Percentiles rank a stretch among this genome's conserved stretches.
Evolutionary conservation across 176 grass and related monocot genomes (phyloP).

Genomic region (Alopecurus myosuroides): DNA sequence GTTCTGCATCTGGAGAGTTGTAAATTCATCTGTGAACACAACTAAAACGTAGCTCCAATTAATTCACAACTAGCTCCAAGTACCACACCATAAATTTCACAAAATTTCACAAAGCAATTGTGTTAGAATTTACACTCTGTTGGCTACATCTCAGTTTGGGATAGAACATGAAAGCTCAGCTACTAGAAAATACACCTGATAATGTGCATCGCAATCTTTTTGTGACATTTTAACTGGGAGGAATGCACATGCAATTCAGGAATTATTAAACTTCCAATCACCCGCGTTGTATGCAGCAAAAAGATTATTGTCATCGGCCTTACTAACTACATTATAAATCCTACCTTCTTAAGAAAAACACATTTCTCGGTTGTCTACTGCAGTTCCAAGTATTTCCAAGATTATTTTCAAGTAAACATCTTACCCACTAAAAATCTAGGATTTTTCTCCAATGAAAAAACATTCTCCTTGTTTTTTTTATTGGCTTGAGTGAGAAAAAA

Average conservation of each 20-base stretch:
- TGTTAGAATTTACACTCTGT: neutral
- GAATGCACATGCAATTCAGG: too few relatives aligned
- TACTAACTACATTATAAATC: too few relatives aligned
- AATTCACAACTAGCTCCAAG: too few relatives aligned
- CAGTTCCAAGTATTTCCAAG: neutral
- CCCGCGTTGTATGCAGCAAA: neutral
- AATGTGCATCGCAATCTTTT: neutral
- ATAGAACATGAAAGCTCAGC: too few relatives aligned
- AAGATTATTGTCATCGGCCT: neutral
- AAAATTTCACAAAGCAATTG: neutral
- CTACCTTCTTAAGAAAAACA: neutral
- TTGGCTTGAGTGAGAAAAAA: neutral
- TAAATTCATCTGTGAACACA: neutral
- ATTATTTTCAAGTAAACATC: neutral
- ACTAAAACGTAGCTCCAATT: neutral
- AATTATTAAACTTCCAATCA: neutral
- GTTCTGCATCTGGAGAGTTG: neutral
- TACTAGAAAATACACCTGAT: neutral
- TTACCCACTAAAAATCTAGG: neutral
- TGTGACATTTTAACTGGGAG: neutral
- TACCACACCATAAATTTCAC: too few relatives aligned
- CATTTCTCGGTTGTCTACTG: neutral
- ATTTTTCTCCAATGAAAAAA: neutral
- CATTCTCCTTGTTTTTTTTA: neutral
- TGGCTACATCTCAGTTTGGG: neutral